Conservation (phyloP, 139 green algal species). For the Chlamydomonas applanata region DNA sequence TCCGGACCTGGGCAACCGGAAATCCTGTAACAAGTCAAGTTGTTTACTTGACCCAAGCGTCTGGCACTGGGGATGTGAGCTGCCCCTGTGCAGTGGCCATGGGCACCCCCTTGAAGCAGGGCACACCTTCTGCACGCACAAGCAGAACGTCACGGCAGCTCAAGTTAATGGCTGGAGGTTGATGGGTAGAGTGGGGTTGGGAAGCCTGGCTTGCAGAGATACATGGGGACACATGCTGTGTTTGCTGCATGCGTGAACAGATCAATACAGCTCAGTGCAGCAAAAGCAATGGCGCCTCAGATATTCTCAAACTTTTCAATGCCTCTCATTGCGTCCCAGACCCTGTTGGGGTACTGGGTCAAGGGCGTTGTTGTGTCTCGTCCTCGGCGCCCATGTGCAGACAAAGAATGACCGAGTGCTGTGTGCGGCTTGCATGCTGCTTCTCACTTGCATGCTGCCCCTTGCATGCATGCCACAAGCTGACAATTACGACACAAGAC, state of each 20-base stretch:
- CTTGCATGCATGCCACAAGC: too few species aligned
- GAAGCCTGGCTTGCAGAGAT: background rate
- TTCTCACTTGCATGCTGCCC: too few species aligned
- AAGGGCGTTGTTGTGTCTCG: too few species aligned
- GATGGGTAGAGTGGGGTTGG: background rate
- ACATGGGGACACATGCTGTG: background rate
- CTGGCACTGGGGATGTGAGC: slow-evolving; percentile 32
- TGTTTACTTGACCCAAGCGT: slow-evolving; percentile 30
- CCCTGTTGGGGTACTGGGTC: too few species aligned
- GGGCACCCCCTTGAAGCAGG: slow-evolving; percentile 70
- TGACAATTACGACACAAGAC: too few species aligned
- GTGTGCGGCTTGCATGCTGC: too few species aligned
- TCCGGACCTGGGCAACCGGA: too few species aligned
- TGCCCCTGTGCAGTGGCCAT: slow-evolving; percentile 77
- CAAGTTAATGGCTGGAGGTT: background rate
- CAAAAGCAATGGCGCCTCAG: slow-evolving; percentile 38
- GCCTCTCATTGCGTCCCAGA: slow-evolving; percentile 2
- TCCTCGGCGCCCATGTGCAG: background rate
- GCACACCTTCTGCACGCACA: slow-evolving; percentile 47
- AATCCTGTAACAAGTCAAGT: too few species aligned
- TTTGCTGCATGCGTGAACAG: background rate
- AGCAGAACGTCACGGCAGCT: background rate
- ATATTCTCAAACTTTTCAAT: slow-evolving; percentile 59
- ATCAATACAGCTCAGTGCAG: too few species aligned
- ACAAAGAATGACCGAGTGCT: too few species aligned